Percentiles rank a stretch among this genome's conserved stretches.
phyloP scores from a whole-genome alignment of 148 eudicot species.

The Rhododendron henanense region DNA sequence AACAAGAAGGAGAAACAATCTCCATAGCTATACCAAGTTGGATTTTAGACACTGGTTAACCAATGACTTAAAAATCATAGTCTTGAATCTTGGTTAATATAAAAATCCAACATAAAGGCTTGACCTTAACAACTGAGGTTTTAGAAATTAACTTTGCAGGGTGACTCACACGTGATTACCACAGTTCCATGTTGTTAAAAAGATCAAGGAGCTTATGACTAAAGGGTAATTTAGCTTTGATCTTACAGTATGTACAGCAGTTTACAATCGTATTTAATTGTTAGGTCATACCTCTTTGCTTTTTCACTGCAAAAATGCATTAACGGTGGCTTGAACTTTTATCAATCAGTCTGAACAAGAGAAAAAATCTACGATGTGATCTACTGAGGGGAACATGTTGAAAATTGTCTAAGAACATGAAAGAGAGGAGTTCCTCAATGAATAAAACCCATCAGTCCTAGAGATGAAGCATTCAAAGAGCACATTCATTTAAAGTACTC shows the following conservation, averaged over 20 bases:
- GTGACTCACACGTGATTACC: not conserved
- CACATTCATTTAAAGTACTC: not conserved
- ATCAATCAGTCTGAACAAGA: not conserved
- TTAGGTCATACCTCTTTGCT: not conserved
- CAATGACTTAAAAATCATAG: not conserved
- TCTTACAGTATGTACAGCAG: not conserved
- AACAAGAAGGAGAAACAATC: not conserved
- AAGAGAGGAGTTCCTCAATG: not conserved
- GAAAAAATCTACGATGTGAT: not conserved
- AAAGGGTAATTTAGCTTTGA: not conserved
- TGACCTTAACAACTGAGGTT: not conserved
- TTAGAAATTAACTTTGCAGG: not conserved
- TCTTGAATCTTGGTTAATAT: not conserved
- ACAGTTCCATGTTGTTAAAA: not conserved
- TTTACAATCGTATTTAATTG: not conserved
- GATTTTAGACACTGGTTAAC: not conserved
- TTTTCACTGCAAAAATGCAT: not conserved
- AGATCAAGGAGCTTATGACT: not conserved
- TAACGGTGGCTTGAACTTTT: not conserved
- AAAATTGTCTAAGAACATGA: not conserved
- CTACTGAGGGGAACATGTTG: too few species aligned
- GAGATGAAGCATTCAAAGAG: not conserved
- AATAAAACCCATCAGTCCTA: not conserved
- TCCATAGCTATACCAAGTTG: not conserved
- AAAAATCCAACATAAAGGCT: not conserved